Percentiles rank a stretch among this genome's conserved stretches.
phyloP scores from a whole-genome alignment of 192 early-diverging fungal species.

The Coemansia sp. region DNA sequence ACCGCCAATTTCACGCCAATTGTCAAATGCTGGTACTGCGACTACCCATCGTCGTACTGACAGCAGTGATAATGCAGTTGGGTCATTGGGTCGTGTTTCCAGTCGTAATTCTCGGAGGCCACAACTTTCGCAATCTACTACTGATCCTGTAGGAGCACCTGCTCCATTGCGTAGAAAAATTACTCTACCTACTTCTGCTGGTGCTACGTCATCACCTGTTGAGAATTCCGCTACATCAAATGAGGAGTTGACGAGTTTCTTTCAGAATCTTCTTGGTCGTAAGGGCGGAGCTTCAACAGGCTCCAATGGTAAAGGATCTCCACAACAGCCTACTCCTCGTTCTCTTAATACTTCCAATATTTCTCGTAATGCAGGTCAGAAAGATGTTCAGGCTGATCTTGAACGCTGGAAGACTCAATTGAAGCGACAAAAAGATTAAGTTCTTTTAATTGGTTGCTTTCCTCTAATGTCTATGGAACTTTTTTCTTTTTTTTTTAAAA shows the following conservation, averaged over 20 bases:
- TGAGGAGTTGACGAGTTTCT: slow-evolving; percentile 86
- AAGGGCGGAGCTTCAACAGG: slow-evolving; percentile 52
- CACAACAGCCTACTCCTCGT: slow-evolving; percentile 31
- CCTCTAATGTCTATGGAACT: not conserved
- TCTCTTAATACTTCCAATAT: slow-evolving; percentile 12
- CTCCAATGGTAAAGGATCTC: slow-evolving; percentile 37
- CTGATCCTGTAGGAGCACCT: not conserved
- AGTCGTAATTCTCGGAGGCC: not conserved
- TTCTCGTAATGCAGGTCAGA: slow-evolving; percentile 24
- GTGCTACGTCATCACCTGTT: not conserved
- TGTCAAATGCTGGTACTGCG: slow-evolving; percentile 2
- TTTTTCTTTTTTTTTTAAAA: not conserved
- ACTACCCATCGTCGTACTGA: slow-evolving; percentile 6
- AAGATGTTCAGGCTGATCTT: slow-evolving; percentile 49
- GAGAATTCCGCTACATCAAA: slow-evolving; percentile 54
- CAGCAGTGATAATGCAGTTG: slow-evolving; percentile 2
- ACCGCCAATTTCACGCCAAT: not conserved
- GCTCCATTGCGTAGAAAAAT: not conserved
- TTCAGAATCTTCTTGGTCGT: slow-evolving; percentile 77
- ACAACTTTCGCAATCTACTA: slow-evolving; percentile 7
- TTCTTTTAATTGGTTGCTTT: not conserved
- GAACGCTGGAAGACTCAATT: slow-evolving; percentile 51
- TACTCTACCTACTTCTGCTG: not conserved
- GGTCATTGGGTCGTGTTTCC: slow-evolving; percentile 7
- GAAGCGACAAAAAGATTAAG: slow-evolving; percentile 39